Evolutionary conservation across 768 basidiomycete species (phyloP).

Genomic region (Hericium rajendrae): DNA sequence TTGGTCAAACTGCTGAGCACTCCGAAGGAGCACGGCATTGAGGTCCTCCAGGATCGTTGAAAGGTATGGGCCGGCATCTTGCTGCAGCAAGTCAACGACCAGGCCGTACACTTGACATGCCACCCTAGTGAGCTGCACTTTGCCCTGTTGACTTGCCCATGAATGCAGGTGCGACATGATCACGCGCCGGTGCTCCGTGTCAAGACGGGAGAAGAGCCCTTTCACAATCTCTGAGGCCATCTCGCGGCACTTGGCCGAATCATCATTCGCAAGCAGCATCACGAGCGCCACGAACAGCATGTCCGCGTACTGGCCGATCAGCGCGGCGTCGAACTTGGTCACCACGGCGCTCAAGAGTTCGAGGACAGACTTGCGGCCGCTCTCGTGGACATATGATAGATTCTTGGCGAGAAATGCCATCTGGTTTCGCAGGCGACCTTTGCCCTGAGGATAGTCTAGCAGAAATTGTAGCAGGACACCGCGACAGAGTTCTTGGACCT

Average conservation of each 20-base stretch:
- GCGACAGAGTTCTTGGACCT: constrained; percentile 88
- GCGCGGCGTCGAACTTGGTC: constrained; percentile 66
- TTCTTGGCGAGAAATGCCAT: constrained; percentile 92
- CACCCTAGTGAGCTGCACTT: constrained; percentile 57
- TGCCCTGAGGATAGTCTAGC: constrained; percentile 94
- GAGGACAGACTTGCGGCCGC: constrained; percentile 88
- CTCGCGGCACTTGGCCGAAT: constrained; percentile 79
- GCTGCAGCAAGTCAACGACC: constrained; percentile 57
- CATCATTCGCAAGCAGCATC: constrained; percentile 91
- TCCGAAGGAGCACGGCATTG: constrained; percentile 35
- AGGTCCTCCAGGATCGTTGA: constrained; percentile 48
- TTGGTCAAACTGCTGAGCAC: constrained; percentile 31
- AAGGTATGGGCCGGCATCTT: constrained; percentile 35
- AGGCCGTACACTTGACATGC: constrained; percentile 80
- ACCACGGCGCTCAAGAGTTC: constrained; percentile 83
- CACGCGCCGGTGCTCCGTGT: constrained; percentile 42
- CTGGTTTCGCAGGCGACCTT: constrained; percentile 76
- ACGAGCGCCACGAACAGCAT: constrained; percentile 86
- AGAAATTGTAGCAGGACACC: constrained; percentile 87
- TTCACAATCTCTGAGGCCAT: constrained; percentile 83
- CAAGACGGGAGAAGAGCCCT: constrained; percentile 59
- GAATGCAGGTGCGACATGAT: constrained; percentile 66
- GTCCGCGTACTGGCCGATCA: constrained; percentile 76
- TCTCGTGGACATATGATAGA: constrained; percentile 82
- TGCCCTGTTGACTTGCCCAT: constrained; percentile 62